Evolutionary conservation across 805 yeast genomes (phyloP).

Genomic region (Yarrowia sp.): DNA sequence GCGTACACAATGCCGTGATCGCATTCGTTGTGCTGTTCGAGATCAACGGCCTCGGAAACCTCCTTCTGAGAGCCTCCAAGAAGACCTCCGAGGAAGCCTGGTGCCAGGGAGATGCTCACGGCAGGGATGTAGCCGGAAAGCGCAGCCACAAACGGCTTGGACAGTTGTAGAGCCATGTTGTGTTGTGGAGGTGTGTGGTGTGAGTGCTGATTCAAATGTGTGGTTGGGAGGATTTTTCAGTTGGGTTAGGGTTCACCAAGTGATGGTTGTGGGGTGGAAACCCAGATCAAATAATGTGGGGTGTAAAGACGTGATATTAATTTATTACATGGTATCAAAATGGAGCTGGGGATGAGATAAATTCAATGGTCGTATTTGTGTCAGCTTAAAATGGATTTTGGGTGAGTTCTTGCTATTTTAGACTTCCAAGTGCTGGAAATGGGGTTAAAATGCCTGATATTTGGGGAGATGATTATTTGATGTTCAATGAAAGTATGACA

Average conservation of each 20-base stretch:
- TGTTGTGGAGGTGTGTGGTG: not conserved
- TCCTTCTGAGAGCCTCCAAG: conserved; percentile 2
- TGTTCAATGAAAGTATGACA: no score
- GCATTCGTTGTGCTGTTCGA: conserved; percentile 5
- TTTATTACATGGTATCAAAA: no score
- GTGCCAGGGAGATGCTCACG: conserved; percentile 17
- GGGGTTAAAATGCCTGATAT: no score
- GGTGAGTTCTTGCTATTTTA: no score
- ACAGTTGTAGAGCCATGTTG: conserved; percentile 11
- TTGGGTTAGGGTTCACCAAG: not conserved
- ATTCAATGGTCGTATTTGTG: no score
- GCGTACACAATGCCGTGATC: conserved; percentile 73
- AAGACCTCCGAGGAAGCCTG: conserved; percentile 10
- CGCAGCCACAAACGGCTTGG: conserved; percentile 25
- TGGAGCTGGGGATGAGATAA: no score
- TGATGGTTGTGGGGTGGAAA: not conserved
- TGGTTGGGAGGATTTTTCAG: conserved; percentile 18
- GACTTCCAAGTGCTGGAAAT: no score
- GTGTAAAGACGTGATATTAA: not conserved
- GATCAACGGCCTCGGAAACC: conserved; percentile 1
- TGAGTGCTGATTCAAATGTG: not conserved
- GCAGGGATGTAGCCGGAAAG: conserved; percentile 10
- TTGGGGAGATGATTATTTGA: no score
- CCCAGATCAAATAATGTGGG: not conserved
- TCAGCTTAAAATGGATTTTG: no score